Evolutionary conservation across 768 basidiomycete genomes (phyloP).

Genomic region (Lactarius psammicola): DNA sequence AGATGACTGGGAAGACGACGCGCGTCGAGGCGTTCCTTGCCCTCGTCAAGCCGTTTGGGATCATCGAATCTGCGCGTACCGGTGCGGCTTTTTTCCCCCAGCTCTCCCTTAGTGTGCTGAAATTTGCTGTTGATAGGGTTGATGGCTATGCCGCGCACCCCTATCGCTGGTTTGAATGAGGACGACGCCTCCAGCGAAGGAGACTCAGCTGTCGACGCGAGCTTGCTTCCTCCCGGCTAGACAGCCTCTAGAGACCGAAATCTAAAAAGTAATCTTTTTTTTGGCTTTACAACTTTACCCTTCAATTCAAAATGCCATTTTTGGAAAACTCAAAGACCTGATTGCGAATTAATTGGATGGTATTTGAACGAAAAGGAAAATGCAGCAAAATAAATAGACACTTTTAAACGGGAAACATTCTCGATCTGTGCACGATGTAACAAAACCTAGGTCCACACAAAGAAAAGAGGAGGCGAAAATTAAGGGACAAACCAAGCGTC

Average conservation of each 20-base stretch:
- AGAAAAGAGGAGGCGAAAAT: no score
- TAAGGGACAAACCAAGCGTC: neutral
- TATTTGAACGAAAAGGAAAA: conserved; percentile 10
- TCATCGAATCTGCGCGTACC: conserved; percentile 92
- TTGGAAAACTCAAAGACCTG: neutral
- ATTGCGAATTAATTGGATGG: conserved; percentile 7
- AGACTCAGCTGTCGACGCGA: conserved; percentile 75
- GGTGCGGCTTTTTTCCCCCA: conserved; percentile 50
- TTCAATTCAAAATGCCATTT: neutral
- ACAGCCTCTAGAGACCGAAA: neutral
- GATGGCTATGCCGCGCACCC: conserved; percentile 99
- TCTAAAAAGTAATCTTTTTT: conserved; percentile 3
- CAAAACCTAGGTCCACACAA: neutral
- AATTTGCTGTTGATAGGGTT: conserved; percentile 51
- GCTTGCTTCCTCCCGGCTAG: conserved; percentile 90
- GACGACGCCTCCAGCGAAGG: conserved; percentile 54
- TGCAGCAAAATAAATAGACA: conserved; percentile 26
- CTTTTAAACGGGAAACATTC: neutral
- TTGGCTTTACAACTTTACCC: neutral
- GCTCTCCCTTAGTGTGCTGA: neutral
- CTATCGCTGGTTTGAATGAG: conserved; percentile 60
- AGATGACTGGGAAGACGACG: conserved; percentile 88
- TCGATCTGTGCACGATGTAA: neutral
- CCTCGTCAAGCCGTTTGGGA: conserved; percentile 89
- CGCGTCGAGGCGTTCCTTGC: conserved; percentile 92